These are phyloP conservation scores for Candida mesenterica DNA, from an alignment of 1,139 yeast genomes.

Conservation along the genomic window DNA sequence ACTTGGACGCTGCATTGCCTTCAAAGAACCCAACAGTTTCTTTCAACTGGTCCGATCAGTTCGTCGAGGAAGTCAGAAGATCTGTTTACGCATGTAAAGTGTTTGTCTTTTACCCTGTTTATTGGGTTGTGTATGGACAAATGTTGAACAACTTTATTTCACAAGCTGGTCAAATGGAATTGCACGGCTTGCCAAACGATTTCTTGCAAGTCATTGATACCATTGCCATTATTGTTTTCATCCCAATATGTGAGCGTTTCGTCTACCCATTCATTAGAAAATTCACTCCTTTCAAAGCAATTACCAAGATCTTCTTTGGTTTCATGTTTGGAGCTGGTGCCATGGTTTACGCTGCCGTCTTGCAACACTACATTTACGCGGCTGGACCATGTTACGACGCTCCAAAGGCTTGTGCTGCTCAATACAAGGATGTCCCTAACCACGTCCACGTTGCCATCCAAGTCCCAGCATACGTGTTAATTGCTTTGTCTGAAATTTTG, in stretches of 20 bases:
- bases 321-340: constrained; percentile 69
- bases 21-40: constrained; percentile 39
- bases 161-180: constrained; percentile 64
- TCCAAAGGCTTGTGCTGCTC: constrained; percentile 43
- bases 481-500: constrained; percentile 62
- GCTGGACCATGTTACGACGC: constrained; percentile 75
- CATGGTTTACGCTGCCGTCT: constrained; percentile 77
- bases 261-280: constrained; percentile 57
- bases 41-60: constrained; percentile 58
- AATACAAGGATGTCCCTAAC: constrained; percentile 41
- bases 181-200: constrained; percentile 66
- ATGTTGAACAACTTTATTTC: constrained; percentile 64
- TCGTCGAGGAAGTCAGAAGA: constrained; percentile 62
- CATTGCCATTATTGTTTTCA: constrained; percentile 57
- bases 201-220: constrained; percentile 64
- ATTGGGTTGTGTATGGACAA: constrained; percentile 69
- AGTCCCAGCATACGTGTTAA: constrained; percentile 60
- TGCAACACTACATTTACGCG: constrained; percentile 70
- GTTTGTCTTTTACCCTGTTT: constrained; percentile 59
- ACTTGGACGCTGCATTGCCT: constrained; percentile 57
- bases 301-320: constrained; percentile 73
- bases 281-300: constrained; percentile 60
- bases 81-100: constrained; percentile 63
- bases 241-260: constrained; percentile 55
- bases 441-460: constrained; percentile 61